A percentile compares a stretch with the other conserved stretches of the same genome.
Evolutionary conservation across 2,329 filamentous ascomycete genomes (phyloP).

Genomic region (Fusarium incarnatum): DNA sequence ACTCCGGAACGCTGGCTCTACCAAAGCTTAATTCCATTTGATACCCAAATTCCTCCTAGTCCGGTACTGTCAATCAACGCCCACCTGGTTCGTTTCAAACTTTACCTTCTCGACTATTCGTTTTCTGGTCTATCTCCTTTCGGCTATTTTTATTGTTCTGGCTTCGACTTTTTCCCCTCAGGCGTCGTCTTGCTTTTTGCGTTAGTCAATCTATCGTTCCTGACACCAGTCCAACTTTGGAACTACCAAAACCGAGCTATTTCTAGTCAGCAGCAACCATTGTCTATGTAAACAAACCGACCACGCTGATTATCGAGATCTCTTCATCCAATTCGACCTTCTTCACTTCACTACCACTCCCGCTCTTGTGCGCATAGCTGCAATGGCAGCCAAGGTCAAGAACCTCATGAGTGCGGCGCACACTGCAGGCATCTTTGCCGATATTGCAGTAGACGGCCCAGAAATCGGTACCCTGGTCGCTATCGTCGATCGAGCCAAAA

Average conservation of each 20-base stretch:
- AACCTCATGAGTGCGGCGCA: constrained; percentile 74
- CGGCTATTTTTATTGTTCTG: constrained; percentile 1
- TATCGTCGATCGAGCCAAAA: constrained; percentile 95
- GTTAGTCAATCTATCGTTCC: constrained; percentile 30
- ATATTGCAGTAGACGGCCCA: constrained; percentile 93
- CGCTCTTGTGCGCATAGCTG: constrained; percentile 33
- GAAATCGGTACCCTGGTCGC: constrained; percentile 92
- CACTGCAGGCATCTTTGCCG: constrained; percentile 92
- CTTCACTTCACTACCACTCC: constrained; percentile 3
- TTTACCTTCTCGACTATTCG: constrained; percentile 22
- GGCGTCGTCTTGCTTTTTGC: constrained; percentile 12
- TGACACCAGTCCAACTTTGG: constrained; percentile 26
- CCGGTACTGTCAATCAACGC: constrained; percentile 17
- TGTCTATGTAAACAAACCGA: constrained; percentile 45
- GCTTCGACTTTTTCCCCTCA: constrained; percentile 19
- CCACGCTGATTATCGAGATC: constrained; percentile 10
- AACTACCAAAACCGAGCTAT: constrained; percentile 34
- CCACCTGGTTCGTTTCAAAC: constrained; percentile 27
- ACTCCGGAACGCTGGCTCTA: constrained; percentile 8
- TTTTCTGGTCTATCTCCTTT: constrained; percentile 27
- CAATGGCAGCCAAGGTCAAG: constrained; percentile 67
- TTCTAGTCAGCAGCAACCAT: constrained; percentile 32
- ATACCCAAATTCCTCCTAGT: constrained; percentile 11
- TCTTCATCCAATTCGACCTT: constrained; percentile 2
- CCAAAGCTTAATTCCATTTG: constrained; percentile 29